Evolutionary conservation across 768 basidiomycete genomes (phyloP).

Genomic region (Fistulinella prunicolor): DNA sequence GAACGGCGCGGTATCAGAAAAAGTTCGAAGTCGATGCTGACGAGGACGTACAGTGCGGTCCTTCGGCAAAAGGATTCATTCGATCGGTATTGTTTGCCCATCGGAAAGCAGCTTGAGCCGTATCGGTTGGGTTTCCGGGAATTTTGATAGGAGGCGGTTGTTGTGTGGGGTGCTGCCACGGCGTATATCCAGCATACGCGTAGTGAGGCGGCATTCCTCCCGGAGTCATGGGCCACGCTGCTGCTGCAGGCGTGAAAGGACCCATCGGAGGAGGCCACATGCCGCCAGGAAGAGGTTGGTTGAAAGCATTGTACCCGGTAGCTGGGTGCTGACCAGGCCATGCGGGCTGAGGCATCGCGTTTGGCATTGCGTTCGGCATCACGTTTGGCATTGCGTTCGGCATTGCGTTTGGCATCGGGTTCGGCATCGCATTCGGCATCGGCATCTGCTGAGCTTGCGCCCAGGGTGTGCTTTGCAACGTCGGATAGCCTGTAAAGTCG

Average conservation of each 20-base stretch:
- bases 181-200: conserved; percentile 21
- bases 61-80: conserved; percentile 38
- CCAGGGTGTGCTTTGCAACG: conserved; percentile 28
- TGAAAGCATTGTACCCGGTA: conserved; percentile 29
- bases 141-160: conserved; percentile 24
- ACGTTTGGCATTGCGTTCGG: too few relatives aligned
- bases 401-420: too few relatives aligned
- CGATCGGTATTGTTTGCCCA: conserved; percentile 32
- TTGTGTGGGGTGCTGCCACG: conserved; percentile 28
- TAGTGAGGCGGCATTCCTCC: conserved; percentile 26
- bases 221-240: conserved; percentile 25
- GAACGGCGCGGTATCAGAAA: conserved; percentile 13
- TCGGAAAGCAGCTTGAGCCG: conserved; percentile 27
- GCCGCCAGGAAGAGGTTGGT: conserved; percentile 30
- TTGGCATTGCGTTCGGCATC: too few relatives aligned
- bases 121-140: conserved; percentile 22
- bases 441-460: conserved; percentile 19
- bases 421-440: conserved; percentile 22
- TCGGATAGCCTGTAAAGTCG: conserved; percentile 34
- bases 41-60: conserved; percentile 39
- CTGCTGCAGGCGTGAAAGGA: conserved; percentile 24
- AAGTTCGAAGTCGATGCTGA: background rate
- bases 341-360: conserved; percentile 16
- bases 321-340: conserved; percentile 19
- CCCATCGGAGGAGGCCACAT: conserved; percentile 24